Percentiles rank a stretch among this genome's conserved stretches.
phyloP scores from a whole-genome alignment of 805 yeast genomes.

The Ogataea glucozyma region DNA sequence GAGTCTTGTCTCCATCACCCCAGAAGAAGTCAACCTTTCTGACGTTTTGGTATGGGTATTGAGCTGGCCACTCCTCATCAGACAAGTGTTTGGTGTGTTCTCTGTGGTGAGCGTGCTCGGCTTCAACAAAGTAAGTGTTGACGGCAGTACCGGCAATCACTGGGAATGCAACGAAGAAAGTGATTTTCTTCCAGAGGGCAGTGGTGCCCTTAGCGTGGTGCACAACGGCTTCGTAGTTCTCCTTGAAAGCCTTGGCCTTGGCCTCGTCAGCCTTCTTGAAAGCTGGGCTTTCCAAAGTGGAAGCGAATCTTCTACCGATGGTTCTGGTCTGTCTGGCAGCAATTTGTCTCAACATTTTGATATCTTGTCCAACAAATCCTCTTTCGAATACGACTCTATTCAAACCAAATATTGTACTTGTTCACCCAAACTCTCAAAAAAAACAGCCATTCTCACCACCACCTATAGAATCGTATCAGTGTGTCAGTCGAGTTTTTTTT shows the following conservation, averaged over 20 bases:
- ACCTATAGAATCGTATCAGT: slow-evolving; percentile 8
- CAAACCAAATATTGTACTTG: too few relatives aligned
- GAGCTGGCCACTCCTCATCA: slow-evolving; percentile 91
- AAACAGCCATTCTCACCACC: slow-evolving; percentile 5
- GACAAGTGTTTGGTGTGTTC: slow-evolving; percentile 68
- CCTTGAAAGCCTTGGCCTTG: slow-evolving; percentile 71
- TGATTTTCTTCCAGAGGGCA: slow-evolving; percentile 80
- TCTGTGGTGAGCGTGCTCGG: slow-evolving; percentile 89
- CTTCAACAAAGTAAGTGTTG: slow-evolving; percentile 80
- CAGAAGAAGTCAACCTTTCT: slow-evolving; percentile 90
- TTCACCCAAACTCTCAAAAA: neutral
- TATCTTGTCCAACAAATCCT: too few relatives aligned
- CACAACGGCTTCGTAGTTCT: slow-evolving; percentile 59
- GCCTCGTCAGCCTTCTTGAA: slow-evolving; percentile 52
- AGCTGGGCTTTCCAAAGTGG: slow-evolving; percentile 42
- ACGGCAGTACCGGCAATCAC: slow-evolving; percentile 73
- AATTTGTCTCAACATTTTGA: slow-evolving; percentile 38
- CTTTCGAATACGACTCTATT: too few relatives aligned
- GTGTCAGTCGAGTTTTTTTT: slow-evolving; percentile 8
- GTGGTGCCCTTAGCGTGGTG: slow-evolving; percentile 82
- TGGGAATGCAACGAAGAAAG: slow-evolving; percentile 80
- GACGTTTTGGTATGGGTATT: slow-evolving; percentile 88
- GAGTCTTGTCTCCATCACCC: slow-evolving; percentile 98
- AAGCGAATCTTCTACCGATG: slow-evolving; percentile 30
- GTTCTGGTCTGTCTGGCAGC: slow-evolving; percentile 34